phyloP scores from a whole-genome alignment of 164 flowering plant species.

The Dillenia suffruticosa region DNA sequence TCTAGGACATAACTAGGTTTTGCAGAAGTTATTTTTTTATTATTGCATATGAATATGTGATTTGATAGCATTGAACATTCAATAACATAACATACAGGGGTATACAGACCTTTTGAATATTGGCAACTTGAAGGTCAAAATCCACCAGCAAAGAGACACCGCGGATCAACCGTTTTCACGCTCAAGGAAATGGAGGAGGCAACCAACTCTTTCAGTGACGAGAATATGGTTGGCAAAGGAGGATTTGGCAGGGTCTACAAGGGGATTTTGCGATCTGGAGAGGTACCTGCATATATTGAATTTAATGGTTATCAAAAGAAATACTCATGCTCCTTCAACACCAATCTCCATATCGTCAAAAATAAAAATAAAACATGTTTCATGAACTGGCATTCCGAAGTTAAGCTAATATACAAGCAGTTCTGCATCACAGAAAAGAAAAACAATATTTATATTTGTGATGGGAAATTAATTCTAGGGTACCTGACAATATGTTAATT shows the following conservation, averaged over 20 bases:
- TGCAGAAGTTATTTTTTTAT: neutral
- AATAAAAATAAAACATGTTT: too few relatives aligned
- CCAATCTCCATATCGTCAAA: too few relatives aligned
- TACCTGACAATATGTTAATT: too few relatives aligned
- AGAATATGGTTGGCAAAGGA: conserved; percentile 82
- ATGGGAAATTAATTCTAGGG: too few relatives aligned
- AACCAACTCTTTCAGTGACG: conserved; percentile 71
- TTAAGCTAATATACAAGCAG: too few relatives aligned
- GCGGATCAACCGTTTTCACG: conserved; percentile 74
- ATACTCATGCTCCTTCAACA: too few relatives aligned
- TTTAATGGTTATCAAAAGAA: too few relatives aligned
- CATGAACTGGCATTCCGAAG: too few relatives aligned
- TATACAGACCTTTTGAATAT: conserved; percentile 56
- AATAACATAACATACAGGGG: conserved; percentile 46
- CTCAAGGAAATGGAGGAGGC: conserved; percentile 97
- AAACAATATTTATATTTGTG: too few relatives aligned
- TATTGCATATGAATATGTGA: neutral
- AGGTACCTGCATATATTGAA: conserved; percentile 42
- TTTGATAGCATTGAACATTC: neutral
- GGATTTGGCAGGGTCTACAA: conserved; percentile 91
- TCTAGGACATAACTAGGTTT: neutral
- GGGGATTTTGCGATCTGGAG: conserved; percentile 80
- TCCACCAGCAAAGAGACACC: conserved; percentile 44
- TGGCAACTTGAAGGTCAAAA: conserved; percentile 71
- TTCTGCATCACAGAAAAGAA: too few relatives aligned